Evolutionary conservation across 78 protist genomes (phyloP), one percentile per base, ranked within the genome.

Genomic region (Acrasis kona): DNA sequence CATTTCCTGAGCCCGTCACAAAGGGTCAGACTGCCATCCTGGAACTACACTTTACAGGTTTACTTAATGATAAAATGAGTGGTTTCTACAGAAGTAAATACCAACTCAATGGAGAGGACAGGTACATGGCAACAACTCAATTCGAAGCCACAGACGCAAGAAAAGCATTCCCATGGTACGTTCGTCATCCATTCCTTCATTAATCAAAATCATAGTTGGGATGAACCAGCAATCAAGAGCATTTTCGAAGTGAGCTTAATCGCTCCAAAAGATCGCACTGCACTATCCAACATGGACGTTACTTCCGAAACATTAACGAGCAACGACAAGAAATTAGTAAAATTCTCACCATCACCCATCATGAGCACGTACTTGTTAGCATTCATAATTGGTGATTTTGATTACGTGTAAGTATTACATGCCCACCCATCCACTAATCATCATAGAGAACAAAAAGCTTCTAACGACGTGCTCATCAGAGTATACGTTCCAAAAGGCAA

Each of bases 331-430:
- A 3, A 29, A 29, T 41, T 0, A 30, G 77, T 81, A 5, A 8
- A 7, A 19, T 88, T 81, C 74, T 78, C 3, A 36, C 75, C 28
- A 27, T 71, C 83, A 0, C 96, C 93, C 31, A 29, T 29, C 37
- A 92, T 92, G 94, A 36, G 66, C 10, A 92, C 98, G 41, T 95
- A 95, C 38, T 79, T 95, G 3, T 61, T 95, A n/a, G 98, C 98
- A 5, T 68, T 84, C 34, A 70, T 65, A 12, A 72, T 93, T 42
- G 96, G 96, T n/a, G 91, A 92, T 61, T 78, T 86, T 1, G 94
- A 88, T 4, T 74, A 76, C 70, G 5, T 80, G n/a, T n/a, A n/a
- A n/a, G n/a, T n/a, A n/a, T n/a, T n/a, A n/a, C n/a, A n/a, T n/a
- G n/a, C n/a, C n/a, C n/a, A n/a, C n/a, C n/a, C n/a, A n/a, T n/a